Base-by-base conservation (phyloP, 2,329 filamentous ascomycete genomes). In the Volutella citrinella region DNA sequence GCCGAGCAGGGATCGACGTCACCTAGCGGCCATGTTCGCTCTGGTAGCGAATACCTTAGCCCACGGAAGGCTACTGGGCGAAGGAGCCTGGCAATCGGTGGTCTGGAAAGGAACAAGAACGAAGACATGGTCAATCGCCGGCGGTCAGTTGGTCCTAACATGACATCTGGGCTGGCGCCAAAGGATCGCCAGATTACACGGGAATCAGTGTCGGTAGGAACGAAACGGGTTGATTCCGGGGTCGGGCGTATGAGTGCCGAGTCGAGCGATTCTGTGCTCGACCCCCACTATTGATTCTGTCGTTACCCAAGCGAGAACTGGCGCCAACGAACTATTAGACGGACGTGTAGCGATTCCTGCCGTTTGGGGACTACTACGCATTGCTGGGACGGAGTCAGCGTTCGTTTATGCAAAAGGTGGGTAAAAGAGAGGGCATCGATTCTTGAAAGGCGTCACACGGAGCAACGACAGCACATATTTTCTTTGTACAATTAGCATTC, bases 11-110 rank as follows among this genome's bases (percentile, higher is more conserved):
- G 40, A 42, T 25, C 33, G 27, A 34, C 21, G 19, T 34, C 22
- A n/a, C 31, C 27, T 17, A 36, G 36, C 14, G 29, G 40, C 0
- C 38, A 76, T 79, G 45, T 65, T 68, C 46, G 41, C 15, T 31
- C 43, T 11, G 45, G 40, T 11, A 45, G 46, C 9, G 45, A 51
- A 5, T 45, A 40, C n/a, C 38, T 47, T 21, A 47, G 40, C 38
- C 63, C 60, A 4, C 69, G 62, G 15, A 49, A 46, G 21, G 33
- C 48, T 30, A 30, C 55, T 8, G 55, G 57, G 7, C 48, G 59
- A 7, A 52, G 51, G 41, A 60, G 58, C 31, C 32, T 64, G 19
- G 55, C 45, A 2, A 34, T 54, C 14, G 43, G 48, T 13, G 60
- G 62, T 14, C 19, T 53, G n/a, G 46, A 43, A 17, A 47, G 49